Evolutionary conservation across 2,329 filamentous ascomycete genomes (phyloP).

Genomic region (Alternaria metachromatica): DNA sequence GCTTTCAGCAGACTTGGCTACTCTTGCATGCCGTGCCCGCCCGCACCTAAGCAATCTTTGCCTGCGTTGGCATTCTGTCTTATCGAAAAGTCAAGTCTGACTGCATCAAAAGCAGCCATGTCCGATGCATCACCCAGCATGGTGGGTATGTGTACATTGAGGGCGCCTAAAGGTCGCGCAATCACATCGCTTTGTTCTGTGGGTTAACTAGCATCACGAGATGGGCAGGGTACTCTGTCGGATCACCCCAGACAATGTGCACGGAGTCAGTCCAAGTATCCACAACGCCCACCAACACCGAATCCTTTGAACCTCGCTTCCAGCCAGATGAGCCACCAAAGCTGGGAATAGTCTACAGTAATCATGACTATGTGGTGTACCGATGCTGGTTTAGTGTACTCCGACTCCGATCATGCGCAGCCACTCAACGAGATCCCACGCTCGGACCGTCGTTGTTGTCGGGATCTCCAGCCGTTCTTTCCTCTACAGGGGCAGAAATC

Average conservation of each 20-base stretch:
- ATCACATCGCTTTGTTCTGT: not conserved
- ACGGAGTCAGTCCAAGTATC: not conserved
- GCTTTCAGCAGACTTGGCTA: conserved; percentile 5
- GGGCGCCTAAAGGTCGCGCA: conserved; percentile 3
- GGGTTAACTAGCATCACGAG: conserved; percentile 2
- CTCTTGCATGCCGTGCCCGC: conserved; percentile 3
- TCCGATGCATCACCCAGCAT: not conserved
- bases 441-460: not conserved
- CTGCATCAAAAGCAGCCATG: not conserved
- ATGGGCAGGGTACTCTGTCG: not conserved
- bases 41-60: conserved; percentile 5
- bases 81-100: conserved; percentile 1
- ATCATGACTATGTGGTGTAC: not conserved
- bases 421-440: not conserved
- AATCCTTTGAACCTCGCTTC: not conserved
- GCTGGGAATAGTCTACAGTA: conserved; percentile 1
- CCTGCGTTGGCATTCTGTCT: not conserved
- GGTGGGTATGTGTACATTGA: not conserved
- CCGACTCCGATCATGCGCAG: not conserved
- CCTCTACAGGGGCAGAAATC: not conserved
- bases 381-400: not conserved
- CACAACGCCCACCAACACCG: not conserved
- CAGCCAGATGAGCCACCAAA: not conserved
- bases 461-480: conserved; percentile 4
- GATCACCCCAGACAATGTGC: conserved; percentile 1